Evolutionary conservation across 1,284 basidiomycete genomes (phyloP), one percentile per base, ranked within the genome.

Genomic region (Ustilago trichophora): DNA sequence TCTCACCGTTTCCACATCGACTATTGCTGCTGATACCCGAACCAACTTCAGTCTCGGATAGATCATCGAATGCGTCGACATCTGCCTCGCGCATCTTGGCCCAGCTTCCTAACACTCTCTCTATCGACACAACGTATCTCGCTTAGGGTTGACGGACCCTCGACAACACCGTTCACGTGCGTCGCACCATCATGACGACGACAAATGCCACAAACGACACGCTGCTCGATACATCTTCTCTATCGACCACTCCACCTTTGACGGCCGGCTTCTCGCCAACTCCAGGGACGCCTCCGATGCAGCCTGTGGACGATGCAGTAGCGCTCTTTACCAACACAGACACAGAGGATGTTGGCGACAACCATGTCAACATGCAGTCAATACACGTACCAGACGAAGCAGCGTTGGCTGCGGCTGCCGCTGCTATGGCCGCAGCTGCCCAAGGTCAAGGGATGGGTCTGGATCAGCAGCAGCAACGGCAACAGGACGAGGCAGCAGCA

Each of bases 401-500:
- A 6, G 62, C 68, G 3, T 25, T 65, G 6, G 68, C 56, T 6
- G 68, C 68, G 1, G 68, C 68, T 8, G 68, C 62, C 4, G 68
- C 68, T 21, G 68, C 68, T 3, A 62, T 65, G 57, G 67, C 67
- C 7, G 64, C 57, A 1, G 68, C 62, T 6, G 68, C 58, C 13
- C 60, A 65, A 26, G 45, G 27, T 19, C 41, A 42, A 6, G 3
- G 31, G 26, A 27, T 43, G 5, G 29, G 27, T 19, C 2, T 42
- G 3, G 25, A 10, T 3, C 44, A 56, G 18, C 46, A 51, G 32
- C 35, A 38, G 16, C n/a, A n/a, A n/a, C n/a, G n/a, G n/a, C n/a
- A n/a, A n/a, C n/a, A n/a, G n/a, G n/a, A n/a, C n/a, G n/a, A n/a
- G n/a, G n/a, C n/a, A n/a, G n/a, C n/a, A n/a, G n/a, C n/a, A n/a